These are phyloP conservation scores for Acidomyces sp. DNA, from an alignment of 495 filamentous ascomycete genomes.

Conservation along the genomic window DNA sequence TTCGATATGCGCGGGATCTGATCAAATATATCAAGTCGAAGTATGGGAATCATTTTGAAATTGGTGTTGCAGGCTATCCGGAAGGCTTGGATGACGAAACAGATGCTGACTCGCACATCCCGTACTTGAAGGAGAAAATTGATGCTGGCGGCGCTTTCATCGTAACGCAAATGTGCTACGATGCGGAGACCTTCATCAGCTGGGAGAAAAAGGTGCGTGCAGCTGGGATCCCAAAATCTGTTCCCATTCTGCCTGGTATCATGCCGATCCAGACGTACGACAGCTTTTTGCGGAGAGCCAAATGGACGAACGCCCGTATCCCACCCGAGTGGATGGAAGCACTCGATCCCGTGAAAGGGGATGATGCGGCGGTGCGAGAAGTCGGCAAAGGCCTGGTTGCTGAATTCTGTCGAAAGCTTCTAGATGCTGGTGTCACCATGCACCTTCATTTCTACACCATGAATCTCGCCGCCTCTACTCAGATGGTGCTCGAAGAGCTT, in stretches of 20 bases:
- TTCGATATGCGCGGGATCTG: slow-evolving; percentile 84
- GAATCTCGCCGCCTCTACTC: slow-evolving; percentile 92
- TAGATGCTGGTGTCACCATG: slow-evolving; percentile 59
- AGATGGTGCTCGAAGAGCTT: slow-evolving; percentile 84
- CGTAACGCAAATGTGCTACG: slow-evolving; percentile 99
- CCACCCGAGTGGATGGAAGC: slow-evolving; percentile 67
- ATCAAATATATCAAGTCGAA: slow-evolving; percentile 80
- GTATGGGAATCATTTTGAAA: slow-evolving; percentile 94
- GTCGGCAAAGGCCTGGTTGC: slow-evolving; percentile 83
- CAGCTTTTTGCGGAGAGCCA: slow-evolving; percentile 75
- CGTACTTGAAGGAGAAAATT: slow-evolving; percentile 95
- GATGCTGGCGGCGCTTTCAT: slow-evolving; percentile 89
- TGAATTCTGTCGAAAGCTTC: slow-evolving; percentile 74
- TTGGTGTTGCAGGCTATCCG: slow-evolving; percentile 94
- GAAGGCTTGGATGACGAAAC: slow-evolving; percentile 90
- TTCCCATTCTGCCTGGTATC: slow-evolving; percentile 93
- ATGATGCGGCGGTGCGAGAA: slow-evolving; percentile 83
- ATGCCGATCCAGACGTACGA: slow-evolving; percentile 98
- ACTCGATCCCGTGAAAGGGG: slow-evolving; percentile 89
- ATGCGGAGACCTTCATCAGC: slow-evolving; percentile 80
- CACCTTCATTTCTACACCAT: slow-evolving; percentile 99
- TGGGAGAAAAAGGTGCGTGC: slow-evolving; percentile 81
- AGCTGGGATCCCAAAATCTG: slow-evolving; percentile 53
- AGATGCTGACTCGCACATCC: slow-evolving; percentile 69
- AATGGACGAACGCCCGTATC: slow-evolving; percentile 73